Evolutionary conservation across 108 stramenopile species (phyloP), one percentile per base, ranked within the genome.

Genomic region (Nitzschia sp.): DNA sequence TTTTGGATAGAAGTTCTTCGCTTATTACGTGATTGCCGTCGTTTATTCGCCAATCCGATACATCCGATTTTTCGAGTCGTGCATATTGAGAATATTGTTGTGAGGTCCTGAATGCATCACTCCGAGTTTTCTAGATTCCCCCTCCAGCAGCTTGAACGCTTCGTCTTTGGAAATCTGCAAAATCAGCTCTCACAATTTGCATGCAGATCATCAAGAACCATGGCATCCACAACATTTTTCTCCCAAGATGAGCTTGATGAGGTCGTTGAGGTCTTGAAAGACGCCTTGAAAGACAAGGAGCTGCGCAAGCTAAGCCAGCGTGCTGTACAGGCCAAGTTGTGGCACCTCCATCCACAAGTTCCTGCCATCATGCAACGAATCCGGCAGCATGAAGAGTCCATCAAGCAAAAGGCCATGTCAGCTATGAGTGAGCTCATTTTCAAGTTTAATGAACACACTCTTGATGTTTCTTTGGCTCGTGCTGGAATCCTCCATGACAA

Each of bases 291-390:
- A 6, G 67, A 69, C 42, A 14, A 17, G 24, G 57, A 58, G 8
- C 39, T 58, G 37, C 41, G 72, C 14, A 39, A 44, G n/a, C 24
- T 73, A 25, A 48, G 20, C 48, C 65, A 73, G 24, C 72, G 72
- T 2, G 72, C 65, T 8, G 57, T 73, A 21, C 72, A 73, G 43
- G 65, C 57, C 15, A 65, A 65, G 15, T 65, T 73, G 10, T 73
- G 65, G 56, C 72, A 73, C 53, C 37, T 19, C 15, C 51, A 62
- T 14, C 72, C 72, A 10, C 24, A 39, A 54, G 44, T 73, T 9
- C 24, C 72, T 10, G 38, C 21, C 8, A 41, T 48, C 39, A 54
- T 73, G 65, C 24, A 24, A 26, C 54, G 67, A 20, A 40, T 73
- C 8, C 72, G 72, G 2, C 54, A 17, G 9, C 43, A 66, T 22